Conservation (phyloP, 192 early-diverging fungal species). For the Chytriomyces confervae region DNA sequence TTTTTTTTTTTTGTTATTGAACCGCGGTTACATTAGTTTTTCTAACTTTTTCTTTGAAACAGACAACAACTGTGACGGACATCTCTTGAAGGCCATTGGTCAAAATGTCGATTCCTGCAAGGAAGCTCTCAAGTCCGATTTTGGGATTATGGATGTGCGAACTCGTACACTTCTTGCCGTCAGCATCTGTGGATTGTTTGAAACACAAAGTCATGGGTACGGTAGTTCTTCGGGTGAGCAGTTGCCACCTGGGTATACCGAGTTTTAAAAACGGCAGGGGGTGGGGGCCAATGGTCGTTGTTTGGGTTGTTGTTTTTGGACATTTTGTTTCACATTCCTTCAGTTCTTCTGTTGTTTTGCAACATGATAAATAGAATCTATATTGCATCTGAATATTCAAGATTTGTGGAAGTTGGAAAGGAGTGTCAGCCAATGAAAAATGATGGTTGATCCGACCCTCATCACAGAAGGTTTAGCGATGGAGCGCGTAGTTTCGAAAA, state of each 20-base stretch:
- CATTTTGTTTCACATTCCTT: neutral
- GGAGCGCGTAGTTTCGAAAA: too few species aligned
- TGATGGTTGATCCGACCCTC: too few species aligned
- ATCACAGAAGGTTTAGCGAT: too few species aligned
- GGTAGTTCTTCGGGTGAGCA: neutral
- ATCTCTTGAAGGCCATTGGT: neutral
- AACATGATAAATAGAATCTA: too few species aligned
- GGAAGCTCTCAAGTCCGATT: neutral
- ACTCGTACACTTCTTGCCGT: neutral
- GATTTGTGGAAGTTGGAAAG: too few species aligned
- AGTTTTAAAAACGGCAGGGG: neutral
- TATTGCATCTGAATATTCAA: too few species aligned
- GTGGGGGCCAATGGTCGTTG: too few species aligned
- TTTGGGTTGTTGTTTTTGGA: too few species aligned
- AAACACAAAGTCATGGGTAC: neutral
- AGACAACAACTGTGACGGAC: neutral
- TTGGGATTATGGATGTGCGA: neutral
- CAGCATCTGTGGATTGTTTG: neutral
- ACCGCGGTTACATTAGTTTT: too few species aligned
- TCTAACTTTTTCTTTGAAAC: neutral
- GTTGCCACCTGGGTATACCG: neutral
- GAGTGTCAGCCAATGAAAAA: too few species aligned
- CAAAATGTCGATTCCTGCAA: neutral
- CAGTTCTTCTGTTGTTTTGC: neutral
- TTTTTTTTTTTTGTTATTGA: too few species aligned